These are phyloP conservation scores for Phytophthora gonapodyides DNA, from an alignment of 352 stramenopile species.

Conservation along the genomic window DNA sequence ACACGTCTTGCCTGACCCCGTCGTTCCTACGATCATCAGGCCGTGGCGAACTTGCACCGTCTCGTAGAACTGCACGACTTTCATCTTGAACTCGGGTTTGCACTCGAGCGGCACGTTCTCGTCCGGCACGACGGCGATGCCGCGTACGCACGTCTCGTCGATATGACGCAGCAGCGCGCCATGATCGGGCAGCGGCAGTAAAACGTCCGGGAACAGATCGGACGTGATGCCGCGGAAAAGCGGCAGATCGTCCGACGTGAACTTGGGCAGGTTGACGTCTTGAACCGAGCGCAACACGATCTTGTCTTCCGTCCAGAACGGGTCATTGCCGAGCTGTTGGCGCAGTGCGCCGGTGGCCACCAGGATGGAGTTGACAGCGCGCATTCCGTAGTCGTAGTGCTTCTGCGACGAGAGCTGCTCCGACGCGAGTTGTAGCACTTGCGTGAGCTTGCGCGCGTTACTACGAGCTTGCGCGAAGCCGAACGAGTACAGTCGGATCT, in stretches of 20 bases:
- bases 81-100: constrained; percentile 87
- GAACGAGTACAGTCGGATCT: constrained; percentile 95
- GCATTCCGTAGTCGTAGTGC: constrained; percentile 97
- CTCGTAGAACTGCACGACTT: constrained; percentile 96
- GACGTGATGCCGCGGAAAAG: constrained; percentile 94
- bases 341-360: constrained; percentile 92
- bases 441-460: constrained; percentile 93
- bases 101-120: constrained; percentile 65
- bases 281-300: constrained; percentile 93
- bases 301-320: constrained; percentile 91
- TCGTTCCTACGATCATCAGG: constrained; percentile 96
- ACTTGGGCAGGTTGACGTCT: constrained; percentile 95
- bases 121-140: constrained; percentile 68
- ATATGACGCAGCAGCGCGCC: constrained; percentile 83
- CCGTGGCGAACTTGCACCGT: constrained; percentile 94
- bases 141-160: constrained; percentile 73
- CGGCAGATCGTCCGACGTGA: constrained; percentile 92
- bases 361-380: constrained; percentile 95
- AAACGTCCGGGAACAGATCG: constrained; percentile 92
- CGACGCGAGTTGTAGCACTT: constrained; percentile 92
- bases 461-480: constrained; percentile 89
- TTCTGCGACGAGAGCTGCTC: constrained; percentile 95
- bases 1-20: constrained; percentile 94
- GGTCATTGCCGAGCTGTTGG: constrained; percentile 88
- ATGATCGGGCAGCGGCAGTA: constrained; percentile 88